Percentiles rank a stretch among this genome's conserved stretches.
phyloP scores from a whole-genome alignment of 805 yeast species.

The Schwanniomyces vanrijiae region DNA sequence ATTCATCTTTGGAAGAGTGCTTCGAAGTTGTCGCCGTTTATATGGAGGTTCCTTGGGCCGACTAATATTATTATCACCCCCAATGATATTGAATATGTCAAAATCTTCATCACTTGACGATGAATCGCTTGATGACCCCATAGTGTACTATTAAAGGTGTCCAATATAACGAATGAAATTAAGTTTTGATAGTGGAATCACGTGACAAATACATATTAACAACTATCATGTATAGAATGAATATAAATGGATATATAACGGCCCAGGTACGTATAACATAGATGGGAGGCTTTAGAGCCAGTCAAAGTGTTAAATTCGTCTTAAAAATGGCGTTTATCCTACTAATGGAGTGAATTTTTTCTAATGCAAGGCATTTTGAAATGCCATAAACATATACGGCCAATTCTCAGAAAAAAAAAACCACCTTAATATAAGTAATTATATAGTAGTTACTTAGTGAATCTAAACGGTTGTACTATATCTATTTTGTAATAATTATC shows the following conservation, averaged over 20 bases:
- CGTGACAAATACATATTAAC: not conserved
- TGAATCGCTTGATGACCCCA: not conserved
- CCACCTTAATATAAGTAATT: not conserved
- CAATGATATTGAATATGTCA: slow-evolving; percentile 5
- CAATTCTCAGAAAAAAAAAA: not conserved
- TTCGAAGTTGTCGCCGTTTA: not conserved
- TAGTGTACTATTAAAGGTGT: not conserved
- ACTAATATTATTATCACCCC: not conserved
- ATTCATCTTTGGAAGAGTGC: not conserved
- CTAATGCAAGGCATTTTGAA: slow-evolving; percentile 2
- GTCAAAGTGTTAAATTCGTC: not conserved
- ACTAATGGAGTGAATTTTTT: not conserved
- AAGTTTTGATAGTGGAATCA: not conserved
- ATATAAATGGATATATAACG: no score
- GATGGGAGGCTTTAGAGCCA: not conserved
- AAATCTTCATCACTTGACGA: slow-evolving; percentile 6
- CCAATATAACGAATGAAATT: not conserved
- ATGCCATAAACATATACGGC: slow-evolving; percentile 6
- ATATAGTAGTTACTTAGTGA: not conserved
- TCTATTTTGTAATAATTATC: slow-evolving; percentile 1
- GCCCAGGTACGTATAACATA: not conserved
- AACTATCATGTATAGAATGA: not conserved
- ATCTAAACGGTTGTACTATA: not conserved
- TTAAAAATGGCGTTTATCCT: not conserved
- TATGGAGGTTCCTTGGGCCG: not conserved